A percentile compares a stretch with the other conserved stretches of the same genome.
phyloP scores from a whole-genome alignment of 495 filamentous ascomycete genomes.

The Barbatosphaeria neglecta region DNA sequence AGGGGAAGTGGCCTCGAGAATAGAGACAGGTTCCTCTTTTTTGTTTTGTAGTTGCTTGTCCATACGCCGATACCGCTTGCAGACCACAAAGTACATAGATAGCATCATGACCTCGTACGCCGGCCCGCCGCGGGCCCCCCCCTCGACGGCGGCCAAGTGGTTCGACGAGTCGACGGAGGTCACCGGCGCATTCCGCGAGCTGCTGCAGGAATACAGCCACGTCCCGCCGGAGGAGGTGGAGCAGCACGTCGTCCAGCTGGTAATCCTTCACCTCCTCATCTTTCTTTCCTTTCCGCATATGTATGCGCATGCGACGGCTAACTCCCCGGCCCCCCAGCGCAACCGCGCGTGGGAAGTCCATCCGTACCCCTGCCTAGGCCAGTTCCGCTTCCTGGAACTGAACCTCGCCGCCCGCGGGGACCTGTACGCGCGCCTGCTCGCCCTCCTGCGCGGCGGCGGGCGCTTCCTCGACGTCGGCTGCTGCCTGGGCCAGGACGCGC shows the following conservation, averaged over 20 bases:
- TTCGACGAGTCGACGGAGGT: neutral
- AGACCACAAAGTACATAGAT: no score
- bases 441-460: constrained; percentile 1
- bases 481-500: constrained; percentile 40
- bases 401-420: constrained; percentile 5
- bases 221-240: constrained; percentile 31
- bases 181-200: constrained; percentile 4
- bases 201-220: constrained; percentile 37
- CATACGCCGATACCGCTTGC: no score
- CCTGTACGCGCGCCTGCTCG: constrained; percentile 3
- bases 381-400: constrained; percentile 41
- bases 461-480: constrained; percentile 38
- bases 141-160: neutral
- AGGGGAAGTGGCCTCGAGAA: no score
- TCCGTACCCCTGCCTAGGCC: constrained; percentile 44
- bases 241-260: constrained; percentile 33
- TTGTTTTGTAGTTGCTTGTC: no score
- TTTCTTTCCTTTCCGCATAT: neutral
- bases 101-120: neutral
- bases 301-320: neutral
- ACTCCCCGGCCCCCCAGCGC: constrained; percentile 16
- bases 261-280: constrained; percentile 11
- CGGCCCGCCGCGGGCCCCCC: neutral
- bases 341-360: constrained; percentile 34
- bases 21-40: no score